Percentiles rank a stretch among this genome's conserved stretches.
Evolutionary conservation across 768 basidiomycete species (phyloP).

Genomic region (Tricholoma sp.): DNA sequence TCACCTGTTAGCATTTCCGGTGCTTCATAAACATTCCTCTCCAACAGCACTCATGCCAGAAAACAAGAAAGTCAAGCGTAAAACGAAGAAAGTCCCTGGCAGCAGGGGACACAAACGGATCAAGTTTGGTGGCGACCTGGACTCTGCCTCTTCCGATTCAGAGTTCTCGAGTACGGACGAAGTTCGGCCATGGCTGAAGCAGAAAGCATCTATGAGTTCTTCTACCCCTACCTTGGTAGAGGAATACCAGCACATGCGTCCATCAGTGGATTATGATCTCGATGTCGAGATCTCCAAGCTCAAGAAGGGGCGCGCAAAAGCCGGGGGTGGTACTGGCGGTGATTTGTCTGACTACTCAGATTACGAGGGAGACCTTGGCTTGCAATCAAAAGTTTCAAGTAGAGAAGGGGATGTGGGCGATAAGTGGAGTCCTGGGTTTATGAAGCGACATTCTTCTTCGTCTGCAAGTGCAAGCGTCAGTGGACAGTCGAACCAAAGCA

Average conservation of each 20-base stretch:
- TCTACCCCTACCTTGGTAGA: conserved; percentile 15
- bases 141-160: conserved; percentile 27
- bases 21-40: conserved; percentile 23
- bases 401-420: conserved; percentile 10
- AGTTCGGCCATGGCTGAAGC: conserved; percentile 10
- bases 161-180: conserved; percentile 5
- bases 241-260: background rate
- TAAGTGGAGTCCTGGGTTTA: conserved; percentile 49
- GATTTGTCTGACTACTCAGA: conserved; percentile 39
- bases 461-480: background rate
- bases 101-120: conserved; percentile 23
- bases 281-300: conserved; percentile 6
- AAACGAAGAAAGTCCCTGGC: conserved; percentile 1
- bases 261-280: background rate
- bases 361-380: conserved; percentile 40
- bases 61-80: background rate
- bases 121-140: conserved; percentile 26
- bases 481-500: conserved; percentile 4
- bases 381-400: conserved; percentile 10
- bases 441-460: conserved; percentile 32
- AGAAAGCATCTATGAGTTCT: conserved; percentile 15
- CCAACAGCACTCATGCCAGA: conserved; percentile 9
- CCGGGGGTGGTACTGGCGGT: conserved; percentile 11
- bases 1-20: conserved; percentile 9
- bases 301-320: conserved; percentile 8